Base-by-base conservation (phyloP, 2,329 filamentous ascomycete species). In the Talaromyces funiculosus region DNA sequence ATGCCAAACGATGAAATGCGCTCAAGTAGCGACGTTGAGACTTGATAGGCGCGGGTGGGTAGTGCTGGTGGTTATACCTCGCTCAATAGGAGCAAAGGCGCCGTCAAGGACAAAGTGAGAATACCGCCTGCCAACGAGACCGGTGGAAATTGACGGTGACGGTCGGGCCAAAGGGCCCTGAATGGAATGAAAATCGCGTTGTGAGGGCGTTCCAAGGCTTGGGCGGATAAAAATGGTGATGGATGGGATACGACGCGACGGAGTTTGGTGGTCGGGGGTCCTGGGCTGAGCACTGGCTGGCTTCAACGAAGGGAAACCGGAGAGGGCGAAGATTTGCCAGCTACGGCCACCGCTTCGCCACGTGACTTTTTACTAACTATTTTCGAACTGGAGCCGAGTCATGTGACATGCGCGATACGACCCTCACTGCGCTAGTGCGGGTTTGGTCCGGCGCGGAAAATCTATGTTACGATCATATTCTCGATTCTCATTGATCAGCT, bases 211-310 rank as follows among this genome's bases (percentile, higher is more conserved):
- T 29, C 31, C 31, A 57, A 62, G 56, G 49, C 38, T 29, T 29
- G 45, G 47, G 60, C 60, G 60, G 60, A 61, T 61, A 61, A 43
- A 57, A 62, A 60, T 53, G 61, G 63, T 62, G 64, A 67, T 61
- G 59, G 63, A 57, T 64, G 40, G 55, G 65, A 64, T 53, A 64
- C 65, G 61, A 53, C 65, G 63, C 62, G 61, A 64, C 60, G 59
- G 66, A 53, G 61, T 64, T 59, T 54, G 61, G 60, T 59, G 51
- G 57, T 60, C 42, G 42, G 56, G 47, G 61, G 56, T 57, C 57
- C 42, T 61, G 43, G 31, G 40, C 53, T 55, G 37, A 37, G 58
- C 38, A 9, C 57, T 47, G 60, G 14, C 49, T 40, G 49, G 42
- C 56, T 51, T 54, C 38, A 38, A 60, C 59, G 59, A 61, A 61